Percentiles rank a stretch among this genome's conserved stretches.
phyloP scores from a whole-genome alignment of 192 early-diverging fungal species.

The Rhizoclosmatium globosum region DNA sequence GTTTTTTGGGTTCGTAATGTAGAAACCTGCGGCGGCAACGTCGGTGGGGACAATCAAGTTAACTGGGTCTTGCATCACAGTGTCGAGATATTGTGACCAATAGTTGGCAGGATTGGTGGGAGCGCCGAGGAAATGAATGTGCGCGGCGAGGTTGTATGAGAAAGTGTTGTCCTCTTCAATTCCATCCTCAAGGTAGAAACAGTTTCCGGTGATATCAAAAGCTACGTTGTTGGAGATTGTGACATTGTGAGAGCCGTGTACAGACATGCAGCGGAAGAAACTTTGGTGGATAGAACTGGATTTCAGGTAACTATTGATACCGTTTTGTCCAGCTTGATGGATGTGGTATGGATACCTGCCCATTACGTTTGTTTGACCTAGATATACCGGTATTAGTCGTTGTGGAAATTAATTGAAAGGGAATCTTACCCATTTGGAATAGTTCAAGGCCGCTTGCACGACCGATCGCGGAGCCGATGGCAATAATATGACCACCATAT shows the following conservation, averaged over 20 bases:
- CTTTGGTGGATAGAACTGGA: slow-evolving; percentile 23
- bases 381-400: neutral
- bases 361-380: slow-evolving; percentile 45
- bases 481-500: slow-evolving; percentile 34
- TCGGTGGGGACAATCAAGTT: slow-evolving; percentile 41
- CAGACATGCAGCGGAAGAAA: slow-evolving; percentile 40
- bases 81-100: slow-evolving; percentile 10
- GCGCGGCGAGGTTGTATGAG: slow-evolving; percentile 33
- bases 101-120: slow-evolving; percentile 21
- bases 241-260: slow-evolving; percentile 37
- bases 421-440: slow-evolving; percentile 32
- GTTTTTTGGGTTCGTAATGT: slow-evolving; percentile 42
- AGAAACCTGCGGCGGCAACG: slow-evolving; percentile 35
- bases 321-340: slow-evolving; percentile 36
- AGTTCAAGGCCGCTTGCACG: slow-evolving; percentile 31
- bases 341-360: slow-evolving; percentile 43
- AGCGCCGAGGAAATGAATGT: slow-evolving; percentile 39
- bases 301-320: slow-evolving; percentile 30
- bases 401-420: neutral
- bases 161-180: slow-evolving; percentile 37
- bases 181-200: slow-evolving; percentile 46
- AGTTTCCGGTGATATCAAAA: slow-evolving; percentile 42
- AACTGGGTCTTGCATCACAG: slow-evolving; percentile 19
- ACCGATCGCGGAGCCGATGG: slow-evolving; percentile 29
- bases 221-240: slow-evolving; percentile 32